Base-by-base conservation (phyloP, 1,284 basidiomycete species). In the Cutaneotrichosporon mucoides region DNA sequence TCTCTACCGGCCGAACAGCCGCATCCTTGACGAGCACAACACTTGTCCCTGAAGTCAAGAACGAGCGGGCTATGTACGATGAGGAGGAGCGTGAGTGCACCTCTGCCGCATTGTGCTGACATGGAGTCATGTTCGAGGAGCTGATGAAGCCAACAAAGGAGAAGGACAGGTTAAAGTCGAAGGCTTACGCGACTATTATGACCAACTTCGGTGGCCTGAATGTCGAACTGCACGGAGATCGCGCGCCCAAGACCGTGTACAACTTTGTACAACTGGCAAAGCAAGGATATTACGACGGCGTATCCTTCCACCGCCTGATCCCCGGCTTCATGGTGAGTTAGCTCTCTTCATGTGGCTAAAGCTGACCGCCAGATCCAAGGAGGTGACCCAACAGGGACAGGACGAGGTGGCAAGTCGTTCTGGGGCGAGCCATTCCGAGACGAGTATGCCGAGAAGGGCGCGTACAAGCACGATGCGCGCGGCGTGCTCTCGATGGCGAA, bases 171-270 rank as follows among this genome's bases (percentile, higher is more conserved):
- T 88, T 88, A 57, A 93, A 91, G 78, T 88, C 86, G 61, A 88
- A 88, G 66, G 92, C 90, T 2, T 95, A 94, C 77, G 88, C 92
- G 40, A 89, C 91, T 6, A 87, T 98, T 48, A 84, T 91, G 52
- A 97, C 95, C 8, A 94, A 87, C 69, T 83, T 92, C 15, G 95
- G 93, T 12, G 86, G 88, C 56, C 80, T 99, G 57, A 97, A 98
- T 69, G 69, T 97, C 24, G 95, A 99, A 76, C 81, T 99, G 12
- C 94, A 88, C 71, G 71, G 67, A 33, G 69, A 70, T 58, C 61
- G 92, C 86, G 95, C 94, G 6, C 95, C 95, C 0, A 94, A 95
- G 79, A 97, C 95, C 1, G 95, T 93, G 70, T 99, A 97, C 77
- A 99, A 99, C 78, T 99, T 98, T 77, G 79, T 99, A 15, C 89